phyloP scores from a whole-genome alignment of 495 filamentous ascomycete genomes.

The Hypoxylon rickii region DNA sequence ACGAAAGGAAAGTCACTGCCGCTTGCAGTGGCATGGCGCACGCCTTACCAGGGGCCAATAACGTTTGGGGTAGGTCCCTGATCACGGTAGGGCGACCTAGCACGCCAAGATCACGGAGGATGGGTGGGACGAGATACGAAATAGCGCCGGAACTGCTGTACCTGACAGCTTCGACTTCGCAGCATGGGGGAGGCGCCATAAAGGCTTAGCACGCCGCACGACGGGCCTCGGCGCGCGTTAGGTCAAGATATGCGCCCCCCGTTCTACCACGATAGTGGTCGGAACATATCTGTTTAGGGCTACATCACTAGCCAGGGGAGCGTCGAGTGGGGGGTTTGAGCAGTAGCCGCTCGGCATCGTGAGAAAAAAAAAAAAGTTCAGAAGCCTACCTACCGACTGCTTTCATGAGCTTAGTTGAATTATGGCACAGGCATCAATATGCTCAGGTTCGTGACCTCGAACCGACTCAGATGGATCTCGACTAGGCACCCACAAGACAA shows the following conservation, averaged over 20 bases:
- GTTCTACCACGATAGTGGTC: neutral
- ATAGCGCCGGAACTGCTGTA: constrained; percentile 25
- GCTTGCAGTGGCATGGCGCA: constrained; percentile 17
- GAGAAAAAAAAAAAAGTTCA: no score
- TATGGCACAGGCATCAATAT: no score
- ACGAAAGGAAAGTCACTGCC: constrained; percentile 34
- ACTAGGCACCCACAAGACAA: no score
- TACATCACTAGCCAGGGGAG: no score
- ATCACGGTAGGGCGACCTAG: constrained; percentile 20
- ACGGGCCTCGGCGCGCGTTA: constrained; percentile 2
- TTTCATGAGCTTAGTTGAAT: no score
- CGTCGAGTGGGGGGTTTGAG: no score
- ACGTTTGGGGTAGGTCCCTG: constrained; percentile 23
- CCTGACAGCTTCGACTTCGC: constrained; percentile 14
- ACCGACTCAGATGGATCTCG: no score
- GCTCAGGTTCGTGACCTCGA: no score
- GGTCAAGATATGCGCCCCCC: no score
- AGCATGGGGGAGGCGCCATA: constrained; percentile 6
- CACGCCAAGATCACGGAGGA: constrained; percentile 27
- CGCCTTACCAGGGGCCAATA: constrained; percentile 27
- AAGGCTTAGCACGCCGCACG: neutral
- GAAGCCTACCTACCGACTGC: no score
- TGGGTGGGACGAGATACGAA: constrained; percentile 22
- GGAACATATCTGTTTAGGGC: no score
- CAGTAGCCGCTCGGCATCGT: no score